Evolutionary conservation across 352 stramenopile species (phyloP).

Genomic region (Phytophthora tentaculata): DNA sequence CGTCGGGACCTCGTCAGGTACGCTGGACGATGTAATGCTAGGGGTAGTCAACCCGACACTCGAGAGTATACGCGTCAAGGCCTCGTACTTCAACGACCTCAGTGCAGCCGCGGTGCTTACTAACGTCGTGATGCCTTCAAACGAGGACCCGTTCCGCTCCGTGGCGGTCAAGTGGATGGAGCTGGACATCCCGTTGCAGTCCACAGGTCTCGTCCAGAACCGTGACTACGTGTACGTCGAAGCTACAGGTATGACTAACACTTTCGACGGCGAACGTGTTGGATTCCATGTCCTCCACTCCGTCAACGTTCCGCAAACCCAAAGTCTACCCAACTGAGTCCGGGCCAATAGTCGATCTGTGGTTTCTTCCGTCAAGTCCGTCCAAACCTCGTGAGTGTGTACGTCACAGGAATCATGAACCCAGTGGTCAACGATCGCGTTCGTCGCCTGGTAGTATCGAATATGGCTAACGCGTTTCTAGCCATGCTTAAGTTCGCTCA

Average conservation of each 20-base stretch:
- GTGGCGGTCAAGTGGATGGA: conserved; percentile 46
- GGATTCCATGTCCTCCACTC: conserved; percentile 34
- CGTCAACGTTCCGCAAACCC: conserved; percentile 21
- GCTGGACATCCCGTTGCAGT: conserved; percentile 33
- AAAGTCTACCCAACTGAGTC: conserved; percentile 41
- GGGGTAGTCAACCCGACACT: conserved; percentile 36
- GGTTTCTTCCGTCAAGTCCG: conserved; percentile 54
- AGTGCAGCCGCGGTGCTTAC: conserved; percentile 28
- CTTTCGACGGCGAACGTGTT: conserved; percentile 32
- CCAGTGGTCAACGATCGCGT: conserved; percentile 28
- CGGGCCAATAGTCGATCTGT: conserved; percentile 46
- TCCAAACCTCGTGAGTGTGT: conserved; percentile 48
- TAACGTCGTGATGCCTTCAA: conserved; percentile 31
- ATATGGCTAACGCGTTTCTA: conserved; percentile 22
- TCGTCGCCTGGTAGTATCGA: conserved; percentile 20
- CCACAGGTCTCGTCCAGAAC: conserved; percentile 33
- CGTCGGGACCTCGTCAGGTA: conserved; percentile 28
- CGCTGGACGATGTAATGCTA: conserved; percentile 47
- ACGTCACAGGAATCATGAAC: conserved; percentile 40
- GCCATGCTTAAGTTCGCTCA: conserved; percentile 31
- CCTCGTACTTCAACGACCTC: conserved; percentile 40
- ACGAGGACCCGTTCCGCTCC: conserved; percentile 30
- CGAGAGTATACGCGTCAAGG: conserved; percentile 38
- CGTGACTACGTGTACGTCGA: conserved; percentile 54
- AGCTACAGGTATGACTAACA: conserved; percentile 24